Percentiles rank a stretch among this genome's conserved stretches.
These are phyloP conservation scores for Bifiguratus adelaidae DNA, from an alignment of 192 early-diverging fungal species.

Conservation along the genomic window DNA sequence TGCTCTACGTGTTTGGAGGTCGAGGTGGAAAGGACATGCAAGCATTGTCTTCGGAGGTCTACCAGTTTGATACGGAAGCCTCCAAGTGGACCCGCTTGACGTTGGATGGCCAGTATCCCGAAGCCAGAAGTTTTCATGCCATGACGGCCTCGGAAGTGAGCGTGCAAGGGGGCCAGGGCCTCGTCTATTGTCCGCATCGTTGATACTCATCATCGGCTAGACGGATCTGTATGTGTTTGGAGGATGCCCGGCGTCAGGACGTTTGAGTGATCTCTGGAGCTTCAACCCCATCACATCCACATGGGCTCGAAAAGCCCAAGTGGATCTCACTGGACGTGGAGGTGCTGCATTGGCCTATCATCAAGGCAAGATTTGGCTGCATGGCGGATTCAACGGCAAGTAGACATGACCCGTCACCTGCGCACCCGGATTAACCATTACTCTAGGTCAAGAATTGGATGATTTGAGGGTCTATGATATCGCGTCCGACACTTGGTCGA, in stretches of 20 bases:
- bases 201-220: background rate
- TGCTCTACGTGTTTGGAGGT: slow-evolving; percentile 11
- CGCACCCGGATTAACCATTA: background rate
- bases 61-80: slow-evolving; percentile 6
- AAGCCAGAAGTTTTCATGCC: slow-evolving; percentile 10
- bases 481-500: slow-evolving; percentile 1
- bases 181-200: background rate
- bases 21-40: slow-evolving; percentile 10
- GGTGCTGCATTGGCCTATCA: slow-evolving; percentile 13
- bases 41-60: slow-evolving; percentile 5
- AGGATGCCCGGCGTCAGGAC: slow-evolving; percentile 17
- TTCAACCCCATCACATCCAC: slow-evolving; percentile 6
- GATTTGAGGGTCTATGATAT: slow-evolving; percentile 8
- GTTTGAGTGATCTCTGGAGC: slow-evolving; percentile 10
- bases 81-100: background rate
- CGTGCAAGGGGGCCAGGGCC: background rate
- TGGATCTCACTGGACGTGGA: slow-evolving; percentile 9
- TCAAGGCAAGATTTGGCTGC: slow-evolving; percentile 2
- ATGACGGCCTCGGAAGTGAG: slow-evolving; percentile 11
- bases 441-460: slow-evolving; percentile 6
- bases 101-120: slow-evolving; percentile 1
- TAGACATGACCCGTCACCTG: background rate
- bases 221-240: slow-evolving; percentile 14
- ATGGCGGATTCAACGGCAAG: slow-evolving; percentile 12
- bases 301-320: slow-evolving; percentile 6